A percentile compares a stretch with the other conserved stretches of the same genome.
phyloP scores from a whole-genome alignment of 2,329 filamentous ascomycete species.

The Hirsutella thompsonii region DNA sequence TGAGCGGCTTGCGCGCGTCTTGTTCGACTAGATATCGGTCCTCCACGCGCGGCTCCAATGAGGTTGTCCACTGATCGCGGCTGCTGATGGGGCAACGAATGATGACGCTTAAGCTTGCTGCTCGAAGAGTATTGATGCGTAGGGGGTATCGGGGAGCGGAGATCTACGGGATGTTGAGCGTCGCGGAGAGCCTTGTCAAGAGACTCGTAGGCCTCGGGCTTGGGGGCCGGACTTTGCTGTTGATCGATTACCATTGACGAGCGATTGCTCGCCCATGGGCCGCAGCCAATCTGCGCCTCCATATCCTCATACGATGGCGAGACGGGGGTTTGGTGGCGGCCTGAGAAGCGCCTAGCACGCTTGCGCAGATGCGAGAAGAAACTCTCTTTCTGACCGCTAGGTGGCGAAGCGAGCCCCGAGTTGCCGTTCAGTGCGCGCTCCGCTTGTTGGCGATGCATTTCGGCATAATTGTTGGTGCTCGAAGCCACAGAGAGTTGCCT shows the following conservation, averaged over 20 bases:
- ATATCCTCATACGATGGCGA: constrained; percentile 75
- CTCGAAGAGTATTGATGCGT: constrained; percentile 34
- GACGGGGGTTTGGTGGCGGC: constrained; percentile 71
- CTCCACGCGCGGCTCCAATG: constrained; percentile 38
- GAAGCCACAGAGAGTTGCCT: constrained; percentile 88
- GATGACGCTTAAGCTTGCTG: constrained; percentile 48
- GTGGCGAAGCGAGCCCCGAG: constrained; percentile 61
- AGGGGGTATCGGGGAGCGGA: constrained; percentile 36
- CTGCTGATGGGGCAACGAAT: constrained; percentile 50
- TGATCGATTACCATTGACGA: constrained; percentile 71
- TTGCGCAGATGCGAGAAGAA: constrained; percentile 98
- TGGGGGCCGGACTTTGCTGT: constrained; percentile 33
- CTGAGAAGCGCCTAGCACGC: constrained; percentile 81
- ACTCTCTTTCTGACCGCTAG: constrained; percentile 75
- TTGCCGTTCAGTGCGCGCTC: constrained; percentile 82
- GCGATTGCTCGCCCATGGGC: constrained; percentile 75
- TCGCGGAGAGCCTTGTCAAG: constrained; percentile 45
- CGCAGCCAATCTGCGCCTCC: constrained; percentile 85
- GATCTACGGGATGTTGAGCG: constrained; percentile 35
- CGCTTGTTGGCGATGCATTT: constrained; percentile 80
- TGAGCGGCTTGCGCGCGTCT: constrained; percentile 62
- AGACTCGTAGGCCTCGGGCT: constrained; percentile 45
- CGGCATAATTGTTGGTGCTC: constrained; percentile 83
- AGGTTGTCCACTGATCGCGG: constrained; percentile 53
- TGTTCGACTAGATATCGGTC: constrained; percentile 67